phyloP scores from a whole-genome alignment of 345 rosid species.

The Citrus australasica region DNA sequence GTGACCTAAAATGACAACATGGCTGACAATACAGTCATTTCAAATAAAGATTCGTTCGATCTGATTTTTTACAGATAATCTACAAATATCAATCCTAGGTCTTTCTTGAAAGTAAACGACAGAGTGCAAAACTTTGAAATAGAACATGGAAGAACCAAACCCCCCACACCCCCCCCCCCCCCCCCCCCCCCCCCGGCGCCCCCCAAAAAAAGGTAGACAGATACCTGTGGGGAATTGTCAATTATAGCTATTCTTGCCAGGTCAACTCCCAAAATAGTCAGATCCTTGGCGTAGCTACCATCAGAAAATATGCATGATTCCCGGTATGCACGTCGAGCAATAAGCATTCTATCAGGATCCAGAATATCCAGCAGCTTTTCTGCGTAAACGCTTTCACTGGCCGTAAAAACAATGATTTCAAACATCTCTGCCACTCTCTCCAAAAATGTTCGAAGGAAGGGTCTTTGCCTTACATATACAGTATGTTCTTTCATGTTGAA shows the following conservation, averaged over 20 bases:
- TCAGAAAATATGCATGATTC: slow-evolving; percentile 82
- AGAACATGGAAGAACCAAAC: neutral
- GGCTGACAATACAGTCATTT: neutral
- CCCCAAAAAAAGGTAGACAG: neutral
- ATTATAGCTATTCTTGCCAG: slow-evolving; percentile 86
- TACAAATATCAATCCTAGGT: neutral
- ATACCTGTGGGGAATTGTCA: slow-evolving; percentile 97
- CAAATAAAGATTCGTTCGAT: neutral
- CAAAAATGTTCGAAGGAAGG: slow-evolving; percentile 71
- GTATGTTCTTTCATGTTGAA: slow-evolving; percentile 86
- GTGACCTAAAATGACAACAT: neutral
- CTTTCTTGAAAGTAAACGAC: neutral
- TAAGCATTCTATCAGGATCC: slow-evolving; percentile 69
- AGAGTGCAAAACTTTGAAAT: neutral
- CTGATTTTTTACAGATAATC: neutral
- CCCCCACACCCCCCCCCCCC: no score
- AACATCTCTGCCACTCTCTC: slow-evolving; percentile 86
- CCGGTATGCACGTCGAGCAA: slow-evolving; percentile 69
- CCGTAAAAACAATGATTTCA: slow-evolving; percentile 78
- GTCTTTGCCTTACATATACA: slow-evolving; percentile 83
- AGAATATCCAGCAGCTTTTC: slow-evolving; percentile 73
- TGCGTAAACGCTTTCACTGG: slow-evolving; percentile 88
- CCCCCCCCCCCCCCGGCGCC: no score
- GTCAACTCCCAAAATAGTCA: slow-evolving; percentile 89
- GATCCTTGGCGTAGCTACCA: slow-evolving; percentile 86